phyloP scores from a whole-genome alignment of 2,329 filamentous ascomycete genomes.

The Coniella lustricola region DNA sequence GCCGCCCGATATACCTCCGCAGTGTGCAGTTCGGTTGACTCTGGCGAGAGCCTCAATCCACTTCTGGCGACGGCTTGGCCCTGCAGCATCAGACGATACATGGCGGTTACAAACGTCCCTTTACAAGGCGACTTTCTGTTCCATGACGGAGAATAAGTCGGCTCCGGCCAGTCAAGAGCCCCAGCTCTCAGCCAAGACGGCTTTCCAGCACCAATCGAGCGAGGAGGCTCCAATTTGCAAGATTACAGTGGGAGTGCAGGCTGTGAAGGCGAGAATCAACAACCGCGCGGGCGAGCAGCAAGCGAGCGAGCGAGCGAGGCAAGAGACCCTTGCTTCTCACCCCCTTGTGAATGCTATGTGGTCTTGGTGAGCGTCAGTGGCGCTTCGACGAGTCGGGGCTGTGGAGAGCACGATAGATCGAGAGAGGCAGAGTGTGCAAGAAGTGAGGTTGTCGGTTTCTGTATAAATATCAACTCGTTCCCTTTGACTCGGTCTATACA shows the following conservation, averaged over 20 bases:
- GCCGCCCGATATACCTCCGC: background rate
- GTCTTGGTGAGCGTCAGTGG: no score
- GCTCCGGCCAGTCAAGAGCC: background rate
- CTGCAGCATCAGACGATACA: conserved; percentile 3
- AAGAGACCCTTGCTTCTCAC: background rate
- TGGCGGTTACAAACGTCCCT: conserved; percentile 10
- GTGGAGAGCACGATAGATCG: no score
- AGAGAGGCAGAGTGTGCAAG: no score
- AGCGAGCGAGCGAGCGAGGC: no score
- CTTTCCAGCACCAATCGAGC: conserved; percentile 1
- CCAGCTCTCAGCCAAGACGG: background rate
- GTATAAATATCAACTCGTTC: background rate
- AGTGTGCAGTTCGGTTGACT: background rate
- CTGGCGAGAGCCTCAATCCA: background rate
- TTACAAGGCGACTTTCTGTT: background rate
- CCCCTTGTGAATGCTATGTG: background rate
- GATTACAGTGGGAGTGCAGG: conserved; percentile 12
- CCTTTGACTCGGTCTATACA: background rate
- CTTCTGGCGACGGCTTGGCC: background rate
- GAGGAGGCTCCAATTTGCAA: conserved; percentile 5
- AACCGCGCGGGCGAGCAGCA: background rate
- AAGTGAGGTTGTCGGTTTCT: no score
- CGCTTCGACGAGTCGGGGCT: no score
- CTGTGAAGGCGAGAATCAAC: background rate
- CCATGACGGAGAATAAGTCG: no score